phyloP scores from a whole-genome alignment of 208 protist genomes.

The Leishmania mexicana region DNA sequence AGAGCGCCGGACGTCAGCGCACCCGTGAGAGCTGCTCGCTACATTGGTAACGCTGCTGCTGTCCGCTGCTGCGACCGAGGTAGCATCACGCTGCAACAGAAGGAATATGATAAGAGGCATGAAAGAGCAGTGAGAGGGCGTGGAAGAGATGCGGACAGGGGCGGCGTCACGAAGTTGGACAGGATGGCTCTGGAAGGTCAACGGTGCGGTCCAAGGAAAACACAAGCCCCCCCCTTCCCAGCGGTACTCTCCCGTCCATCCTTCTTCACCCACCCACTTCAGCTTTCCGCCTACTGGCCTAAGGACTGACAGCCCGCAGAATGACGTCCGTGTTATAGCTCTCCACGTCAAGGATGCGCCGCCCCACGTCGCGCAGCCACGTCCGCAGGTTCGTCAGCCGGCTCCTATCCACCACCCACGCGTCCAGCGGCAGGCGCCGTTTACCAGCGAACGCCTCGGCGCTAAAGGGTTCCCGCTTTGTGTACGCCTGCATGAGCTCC shows the following conservation, averaged over 20 bases:
- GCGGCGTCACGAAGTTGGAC: neutral
- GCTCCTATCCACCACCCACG: constrained; percentile 29
- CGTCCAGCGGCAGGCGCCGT: constrained; percentile 30
- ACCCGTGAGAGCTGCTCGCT: neutral
- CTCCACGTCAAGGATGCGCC: neutral
- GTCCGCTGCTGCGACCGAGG: neutral
- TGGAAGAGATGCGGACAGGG: neutral
- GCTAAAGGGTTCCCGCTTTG: constrained; percentile 10
- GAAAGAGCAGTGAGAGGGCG: neutral
- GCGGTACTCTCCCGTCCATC: no score
- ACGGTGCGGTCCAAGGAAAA: no score
- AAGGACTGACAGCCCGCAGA: constrained; percentile 10
- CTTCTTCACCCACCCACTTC: neutral
- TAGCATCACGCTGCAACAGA: neutral
- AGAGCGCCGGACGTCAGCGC: neutral
- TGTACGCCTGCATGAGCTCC: neutral
- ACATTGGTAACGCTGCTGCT: neutral
- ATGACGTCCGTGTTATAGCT: constrained; percentile 30
- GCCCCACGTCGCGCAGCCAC: constrained; percentile 22
- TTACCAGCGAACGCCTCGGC: constrained; percentile 17
- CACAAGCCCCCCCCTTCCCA: neutral
- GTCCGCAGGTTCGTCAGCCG: constrained; percentile 15
- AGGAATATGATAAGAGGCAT: neutral
- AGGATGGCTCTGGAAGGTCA: neutral
- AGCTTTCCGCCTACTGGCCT: neutral